A percentile compares a stretch with the other conserved stretches of the same genome.
Evolutionary conservation across 176 grass and related monocot species (phyloP).

Genomic region (Carex littledalei): DNA sequence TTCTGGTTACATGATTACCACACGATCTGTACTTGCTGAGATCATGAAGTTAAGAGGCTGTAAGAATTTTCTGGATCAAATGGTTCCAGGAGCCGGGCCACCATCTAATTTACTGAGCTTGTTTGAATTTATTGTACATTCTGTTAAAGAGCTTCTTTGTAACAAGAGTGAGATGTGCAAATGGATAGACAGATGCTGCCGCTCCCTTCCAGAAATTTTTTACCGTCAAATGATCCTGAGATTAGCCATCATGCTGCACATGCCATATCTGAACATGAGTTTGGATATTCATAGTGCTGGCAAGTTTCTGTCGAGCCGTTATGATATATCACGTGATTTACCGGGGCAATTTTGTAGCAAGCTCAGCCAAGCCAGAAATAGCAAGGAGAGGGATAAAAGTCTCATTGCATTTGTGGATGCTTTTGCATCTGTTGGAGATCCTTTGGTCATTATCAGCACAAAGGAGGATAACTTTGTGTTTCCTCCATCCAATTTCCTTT

Average conservation of each 20-base stretch:
- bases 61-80: conserved; percentile 30
- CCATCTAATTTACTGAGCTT: not conserved
- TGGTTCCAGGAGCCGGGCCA: not conserved
- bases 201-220: not conserved
- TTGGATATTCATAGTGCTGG: conserved; percentile 14
- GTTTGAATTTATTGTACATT: conserved; percentile 18
- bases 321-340: conserved; percentile 29
- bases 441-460: conserved; percentile 46
- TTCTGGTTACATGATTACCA: conserved; percentile 26
- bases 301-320: not conserved
- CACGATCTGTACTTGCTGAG: conserved; percentile 47
- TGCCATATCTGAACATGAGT: conserved; percentile 25
- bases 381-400: not conserved
- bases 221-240: conserved; percentile 28
- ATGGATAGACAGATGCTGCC: conserved; percentile 31
- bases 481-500: conserved; percentile 25
- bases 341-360: conserved; percentile 31
- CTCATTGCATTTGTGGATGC: conserved; percentile 46
- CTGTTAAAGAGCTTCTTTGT: conserved; percentile 20
- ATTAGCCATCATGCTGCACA: conserved; percentile 44
- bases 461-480: not conserved
- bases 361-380: not conserved
- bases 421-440: conserved; percentile 41
- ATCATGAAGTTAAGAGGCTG: conserved; percentile 43
- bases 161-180: not conserved